Conservation (phyloP, 2,329 filamentous ascomycete genomes). For the Pseudogymnoascus sp. region DNA sequence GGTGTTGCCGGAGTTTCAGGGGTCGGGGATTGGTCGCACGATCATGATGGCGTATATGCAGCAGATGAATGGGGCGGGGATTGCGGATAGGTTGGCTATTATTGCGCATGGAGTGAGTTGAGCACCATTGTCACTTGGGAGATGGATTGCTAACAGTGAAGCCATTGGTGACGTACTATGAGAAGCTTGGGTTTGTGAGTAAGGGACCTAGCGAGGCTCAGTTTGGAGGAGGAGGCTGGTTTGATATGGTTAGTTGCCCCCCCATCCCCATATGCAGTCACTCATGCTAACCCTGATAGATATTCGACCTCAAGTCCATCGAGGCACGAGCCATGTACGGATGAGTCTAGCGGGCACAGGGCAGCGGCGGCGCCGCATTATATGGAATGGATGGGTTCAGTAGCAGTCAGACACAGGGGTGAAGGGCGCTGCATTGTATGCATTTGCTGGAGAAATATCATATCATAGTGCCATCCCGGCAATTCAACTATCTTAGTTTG, state of each 20-base stretch:
- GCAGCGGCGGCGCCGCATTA: neutral
- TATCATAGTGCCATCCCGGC: neutral
- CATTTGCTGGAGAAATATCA: slow-evolving; percentile 3
- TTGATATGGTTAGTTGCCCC: slow-evolving; percentile 58
- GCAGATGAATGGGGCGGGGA: slow-evolving; percentile 60
- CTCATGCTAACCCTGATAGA: slow-evolving; percentile 12
- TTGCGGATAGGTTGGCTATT: slow-evolving; percentile 65
- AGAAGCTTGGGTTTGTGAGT: slow-evolving; percentile 64
- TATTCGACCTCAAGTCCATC: slow-evolving; percentile 23
- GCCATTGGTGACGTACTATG: slow-evolving; percentile 67
- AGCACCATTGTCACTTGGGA: slow-evolving; percentile 2
- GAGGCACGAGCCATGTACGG: slow-evolving; percentile 25
- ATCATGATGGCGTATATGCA: slow-evolving; percentile 71
- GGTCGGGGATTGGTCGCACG: slow-evolving; percentile 63
- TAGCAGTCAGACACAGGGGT: neutral
- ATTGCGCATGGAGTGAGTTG: slow-evolving; percentile 61
- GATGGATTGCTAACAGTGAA: slow-evolving; percentile 23
- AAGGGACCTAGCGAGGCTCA: slow-evolving; percentile 59
- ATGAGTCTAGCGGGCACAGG: neutral
- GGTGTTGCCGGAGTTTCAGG: slow-evolving; percentile 67
- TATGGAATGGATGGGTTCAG: neutral
- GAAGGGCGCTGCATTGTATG: neutral
- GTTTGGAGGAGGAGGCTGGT: slow-evolving; percentile 75
- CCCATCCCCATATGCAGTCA: neutral
- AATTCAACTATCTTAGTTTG: slow-evolving; percentile 55